Conservation (phyloP, 2,329 filamentous ascomycete species). For the Trichoderma brevicompactum region DNA sequence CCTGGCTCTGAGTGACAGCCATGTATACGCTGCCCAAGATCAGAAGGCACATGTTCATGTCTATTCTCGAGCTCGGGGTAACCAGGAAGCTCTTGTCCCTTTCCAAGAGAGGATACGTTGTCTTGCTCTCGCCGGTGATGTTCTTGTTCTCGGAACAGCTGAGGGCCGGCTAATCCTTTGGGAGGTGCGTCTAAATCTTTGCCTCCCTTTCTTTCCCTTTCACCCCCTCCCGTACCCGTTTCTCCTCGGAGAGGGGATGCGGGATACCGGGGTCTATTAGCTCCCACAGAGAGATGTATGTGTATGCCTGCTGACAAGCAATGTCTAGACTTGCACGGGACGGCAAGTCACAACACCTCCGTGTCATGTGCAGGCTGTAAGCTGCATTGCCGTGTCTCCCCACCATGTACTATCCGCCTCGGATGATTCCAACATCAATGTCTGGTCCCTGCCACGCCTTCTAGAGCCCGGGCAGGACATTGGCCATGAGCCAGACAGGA, state of each 20-base stretch:
- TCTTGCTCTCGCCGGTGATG: constrained; percentile 70
- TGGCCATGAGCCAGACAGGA: constrained; percentile 72
- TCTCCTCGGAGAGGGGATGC: background rate
- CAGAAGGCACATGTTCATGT: constrained; percentile 94
- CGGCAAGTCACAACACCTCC: constrained; percentile 75
- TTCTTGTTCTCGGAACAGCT: constrained; percentile 79
- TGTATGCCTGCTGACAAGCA: constrained; percentile 32
- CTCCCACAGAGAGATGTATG: background rate
- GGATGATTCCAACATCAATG: constrained; percentile 85
- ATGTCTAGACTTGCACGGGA: constrained; percentile 69
- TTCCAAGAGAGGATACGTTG: constrained; percentile 87
- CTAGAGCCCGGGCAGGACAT: constrained; percentile 62
- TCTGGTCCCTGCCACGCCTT: constrained; percentile 83
- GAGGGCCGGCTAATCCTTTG: constrained; percentile 87
- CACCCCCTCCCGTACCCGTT: background rate
- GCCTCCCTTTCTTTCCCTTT: constrained; percentile 32
- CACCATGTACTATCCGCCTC: constrained; percentile 78
- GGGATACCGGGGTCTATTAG: background rate
- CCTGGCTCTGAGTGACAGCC: constrained; percentile 77
- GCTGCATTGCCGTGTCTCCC: constrained; percentile 72
- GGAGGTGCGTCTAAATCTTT: constrained; percentile 67
- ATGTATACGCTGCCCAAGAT: constrained; percentile 88
- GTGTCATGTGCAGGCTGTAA: constrained; percentile 80
- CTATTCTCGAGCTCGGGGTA: constrained; percentile 80
- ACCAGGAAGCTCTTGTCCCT: constrained; percentile 85